Base-by-base conservation (phyloP, 1,139 yeast genomes). In the Pichia sp. region DNA sequence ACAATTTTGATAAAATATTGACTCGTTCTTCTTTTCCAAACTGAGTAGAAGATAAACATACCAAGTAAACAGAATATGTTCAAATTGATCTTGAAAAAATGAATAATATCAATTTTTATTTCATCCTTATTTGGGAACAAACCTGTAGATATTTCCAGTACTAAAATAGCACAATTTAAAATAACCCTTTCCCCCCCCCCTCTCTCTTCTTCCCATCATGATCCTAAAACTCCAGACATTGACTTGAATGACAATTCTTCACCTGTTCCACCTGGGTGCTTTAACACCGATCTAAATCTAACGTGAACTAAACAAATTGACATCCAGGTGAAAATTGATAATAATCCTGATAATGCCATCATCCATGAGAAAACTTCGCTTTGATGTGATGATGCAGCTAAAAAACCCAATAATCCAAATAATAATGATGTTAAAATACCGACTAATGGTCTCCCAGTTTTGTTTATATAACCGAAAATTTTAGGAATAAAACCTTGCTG, bases 271-370 rank as follows among this genome's bases (percentile, higher is more conserved):
- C 82, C 83, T 64, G 82, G 83, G 6, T 60, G 73, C 42, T 66
- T 65, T 71, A 86, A 72, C 0, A 94, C 95, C 43, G 71, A 63
- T 68, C 96, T 78, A 69, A 85, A 85, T 62, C 95, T 75, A 49
- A 86, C 70, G 57, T 81, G 92, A 56, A 85, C 79, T 44, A 84
- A 58, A 60, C 82, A 78, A 57, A 87, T 83, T 16, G 88, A 79
- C 25, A 77, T 76, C 94, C 94, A 86, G n/a, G 90, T 84, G 62
- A 85, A 86, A 48, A 88, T 72, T 2, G 95, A 82, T 43, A 94
- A 83, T 55, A 86, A 76, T 48, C 95, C 95, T 15, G 95, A 84
- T 43, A 89, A 70, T 29, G 96, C 86, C 63, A 86, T 71, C 59
- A 88, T 70, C 96, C 96, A 88, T 56, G 72, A 45, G 36, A 85